Conservation (phyloP, 805 yeast genomes). For the Huiozyma sinensis region DNA sequence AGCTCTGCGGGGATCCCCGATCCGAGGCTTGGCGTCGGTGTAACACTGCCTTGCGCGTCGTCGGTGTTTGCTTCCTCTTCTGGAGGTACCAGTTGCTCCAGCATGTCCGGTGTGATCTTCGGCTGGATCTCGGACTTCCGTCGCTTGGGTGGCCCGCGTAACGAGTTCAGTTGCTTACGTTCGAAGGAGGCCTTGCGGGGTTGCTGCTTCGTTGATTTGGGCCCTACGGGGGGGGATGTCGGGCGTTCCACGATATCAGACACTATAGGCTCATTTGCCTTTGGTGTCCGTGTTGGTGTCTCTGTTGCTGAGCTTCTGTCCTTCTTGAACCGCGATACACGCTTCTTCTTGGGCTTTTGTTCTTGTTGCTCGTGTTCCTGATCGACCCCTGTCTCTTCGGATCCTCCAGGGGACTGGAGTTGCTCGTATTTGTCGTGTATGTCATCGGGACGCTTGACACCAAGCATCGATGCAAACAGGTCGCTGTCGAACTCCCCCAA, state of each 20-base stretch:
- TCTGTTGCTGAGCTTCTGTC: conserved; percentile 9
- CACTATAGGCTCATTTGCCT: conserved; percentile 3
- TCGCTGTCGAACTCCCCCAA: conserved; percentile 24
- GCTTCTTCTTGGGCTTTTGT: conserved; percentile 8
- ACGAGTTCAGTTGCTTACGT: too few species aligned
- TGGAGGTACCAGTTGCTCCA: not conserved
- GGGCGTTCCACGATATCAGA: conserved; percentile 2
- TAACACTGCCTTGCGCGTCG: not conserved
- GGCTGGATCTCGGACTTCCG: too few species aligned
- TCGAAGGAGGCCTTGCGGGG: too few species aligned
- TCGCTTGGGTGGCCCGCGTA: too few species aligned
- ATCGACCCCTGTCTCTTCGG: conserved; percentile 4
- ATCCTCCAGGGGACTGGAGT: conserved; percentile 1
- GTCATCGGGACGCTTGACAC: conserved; percentile 24
- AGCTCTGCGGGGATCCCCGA: not conserved
- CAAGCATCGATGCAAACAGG: conserved; percentile 23
- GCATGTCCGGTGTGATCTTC: too few species aligned
- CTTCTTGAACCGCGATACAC: conserved; percentile 24
- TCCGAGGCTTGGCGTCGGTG: not conserved
- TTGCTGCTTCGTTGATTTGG: too few species aligned
- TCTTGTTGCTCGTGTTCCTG: not conserved
- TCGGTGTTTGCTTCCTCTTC: not conserved
- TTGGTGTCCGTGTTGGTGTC: conserved; percentile 2
- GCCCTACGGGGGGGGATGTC: too few species aligned
- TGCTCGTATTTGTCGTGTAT: conserved; percentile 19